A percentile compares a stretch with the other conserved stretches of the same genome.
These are phyloP conservation scores for Fagus sylvatica DNA, from an alignment of 306 rosid genomes.

Conservation along the genomic window DNA sequence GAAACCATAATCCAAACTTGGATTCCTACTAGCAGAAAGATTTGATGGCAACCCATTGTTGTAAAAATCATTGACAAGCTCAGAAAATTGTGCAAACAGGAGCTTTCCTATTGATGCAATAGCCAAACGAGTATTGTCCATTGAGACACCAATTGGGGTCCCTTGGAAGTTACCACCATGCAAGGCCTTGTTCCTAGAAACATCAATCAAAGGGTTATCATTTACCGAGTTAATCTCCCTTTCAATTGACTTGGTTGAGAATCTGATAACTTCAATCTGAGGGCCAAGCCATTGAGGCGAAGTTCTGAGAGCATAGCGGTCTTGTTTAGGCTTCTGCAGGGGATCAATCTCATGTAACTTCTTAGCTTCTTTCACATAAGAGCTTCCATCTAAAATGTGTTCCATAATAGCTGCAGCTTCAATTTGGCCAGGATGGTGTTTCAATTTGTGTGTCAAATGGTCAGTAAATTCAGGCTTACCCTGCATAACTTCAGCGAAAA, in stretches of 20 bases:
- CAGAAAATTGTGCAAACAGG: slow-evolving; percentile 89
- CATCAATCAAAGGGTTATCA: slow-evolving; percentile 91
- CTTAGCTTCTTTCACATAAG: slow-evolving; percentile 66
- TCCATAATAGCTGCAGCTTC: slow-evolving; percentile 99
- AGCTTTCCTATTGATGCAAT: slow-evolving; percentile 87
- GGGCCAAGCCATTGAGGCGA: slow-evolving; percentile 99
- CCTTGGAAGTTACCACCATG: slow-evolving; percentile 98
- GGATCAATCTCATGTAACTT: slow-evolving; percentile 78
- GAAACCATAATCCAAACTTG: slow-evolving; percentile 90
- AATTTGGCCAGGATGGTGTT: slow-evolving; percentile 95
- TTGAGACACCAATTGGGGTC: slow-evolving; percentile 92
- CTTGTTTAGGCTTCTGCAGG: slow-evolving; percentile 85
- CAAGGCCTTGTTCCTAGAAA: slow-evolving; percentile 85
- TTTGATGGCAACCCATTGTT: slow-evolving; percentile 88
- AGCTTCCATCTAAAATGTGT: slow-evolving; percentile 83
- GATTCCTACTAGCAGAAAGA: slow-evolving; percentile 71
- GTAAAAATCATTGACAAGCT: slow-evolving; percentile 85
- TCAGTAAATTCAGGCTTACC: slow-evolving; percentile 94
- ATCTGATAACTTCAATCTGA: slow-evolving; percentile 76
- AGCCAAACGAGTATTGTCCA: slow-evolving; percentile 94
- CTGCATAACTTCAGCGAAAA: slow-evolving; percentile 85
- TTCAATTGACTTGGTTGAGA: slow-evolving; percentile 81
- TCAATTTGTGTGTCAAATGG: slow-evolving; percentile 80
- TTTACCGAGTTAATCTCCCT: slow-evolving; percentile 90
- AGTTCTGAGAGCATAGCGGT: slow-evolving; percentile 80